phyloP scores from a whole-genome alignment of 2,329 filamentous ascomycete species.

The Fusarium foetens region DNA sequence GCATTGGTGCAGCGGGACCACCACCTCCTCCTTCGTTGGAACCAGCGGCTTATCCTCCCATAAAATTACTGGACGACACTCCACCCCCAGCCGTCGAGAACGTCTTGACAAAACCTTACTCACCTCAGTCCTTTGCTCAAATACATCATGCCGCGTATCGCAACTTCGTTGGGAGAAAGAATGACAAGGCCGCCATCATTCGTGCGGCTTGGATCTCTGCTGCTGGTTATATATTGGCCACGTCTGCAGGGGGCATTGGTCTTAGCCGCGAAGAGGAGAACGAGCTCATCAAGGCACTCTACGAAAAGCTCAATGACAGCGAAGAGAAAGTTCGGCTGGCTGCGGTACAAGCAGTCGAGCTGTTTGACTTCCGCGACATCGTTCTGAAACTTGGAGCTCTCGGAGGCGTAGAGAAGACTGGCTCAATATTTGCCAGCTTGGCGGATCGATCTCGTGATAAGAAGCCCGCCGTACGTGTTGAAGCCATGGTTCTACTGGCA shows the following conservation, averaged over 20 bases:
- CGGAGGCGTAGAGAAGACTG: constrained; percentile 78
- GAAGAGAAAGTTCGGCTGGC: constrained; percentile 93
- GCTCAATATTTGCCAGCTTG: constrained; percentile 82
- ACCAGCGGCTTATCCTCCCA: constrained; percentile 84
- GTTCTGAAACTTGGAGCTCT: constrained; percentile 81
- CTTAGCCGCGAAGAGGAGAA: constrained; percentile 85
- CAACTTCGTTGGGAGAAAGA: constrained; percentile 83
- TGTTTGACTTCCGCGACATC: constrained; percentile 83
- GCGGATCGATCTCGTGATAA: constrained; percentile 91
- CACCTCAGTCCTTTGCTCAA: constrained; percentile 89
- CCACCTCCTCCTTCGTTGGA: constrained; percentile 78
- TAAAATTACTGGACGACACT: constrained; percentile 69
- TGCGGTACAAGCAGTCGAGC: constrained; percentile 84
- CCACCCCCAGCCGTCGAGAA: constrained; percentile 59
- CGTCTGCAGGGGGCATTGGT: constrained; percentile 89
- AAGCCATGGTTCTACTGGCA: constrained; percentile 85
- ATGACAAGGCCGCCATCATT: constrained; percentile 86
- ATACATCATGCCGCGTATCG: constrained; percentile 82
- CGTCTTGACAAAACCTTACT: constrained; percentile 82
- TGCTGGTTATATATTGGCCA: constrained; percentile 87
- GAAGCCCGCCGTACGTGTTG: constrained; percentile 81
- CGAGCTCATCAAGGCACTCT: constrained; percentile 76
- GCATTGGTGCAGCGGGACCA: constrained; percentile 90
- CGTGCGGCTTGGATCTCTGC: constrained; percentile 87
- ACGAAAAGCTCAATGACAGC: constrained; percentile 83